Conservation (phyloP, 768 basidiomycete genomes). For the Obba rivulosa region DNA sequence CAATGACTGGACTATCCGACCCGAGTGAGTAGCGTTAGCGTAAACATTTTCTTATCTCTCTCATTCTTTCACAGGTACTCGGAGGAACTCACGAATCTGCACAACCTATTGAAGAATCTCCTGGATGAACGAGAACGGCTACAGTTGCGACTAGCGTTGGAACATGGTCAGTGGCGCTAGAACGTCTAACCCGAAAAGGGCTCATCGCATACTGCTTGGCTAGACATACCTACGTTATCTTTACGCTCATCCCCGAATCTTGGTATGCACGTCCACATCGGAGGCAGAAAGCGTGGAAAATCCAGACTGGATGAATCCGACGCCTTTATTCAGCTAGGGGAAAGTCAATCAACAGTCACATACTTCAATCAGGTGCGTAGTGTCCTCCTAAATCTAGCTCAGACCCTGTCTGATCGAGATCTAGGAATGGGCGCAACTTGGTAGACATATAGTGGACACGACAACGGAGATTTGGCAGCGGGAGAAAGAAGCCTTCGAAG, state of each 20-base stretch:
- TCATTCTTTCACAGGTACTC: conserved; percentile 51
- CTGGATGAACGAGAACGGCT: conserved; percentile 43
- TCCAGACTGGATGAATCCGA: conserved; percentile 39
- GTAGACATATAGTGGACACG: conserved; percentile 58
- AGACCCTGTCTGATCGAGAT: not conserved
- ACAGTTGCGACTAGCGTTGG: conserved; percentile 46
- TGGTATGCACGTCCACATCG: conserved; percentile 74
- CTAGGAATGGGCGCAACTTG: conserved; percentile 74
- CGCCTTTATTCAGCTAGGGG: conserved; percentile 54
- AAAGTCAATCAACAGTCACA: conserved; percentile 58
- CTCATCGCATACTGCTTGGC: not conserved
- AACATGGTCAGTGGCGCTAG: conserved; percentile 43
- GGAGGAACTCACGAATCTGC: conserved; percentile 41
- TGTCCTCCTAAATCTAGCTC: not conserved
- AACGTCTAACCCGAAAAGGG: not conserved
- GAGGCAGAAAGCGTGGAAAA: conserved; percentile 58
- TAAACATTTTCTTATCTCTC: not conserved
- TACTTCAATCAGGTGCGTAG: conserved; percentile 61
- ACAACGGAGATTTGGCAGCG: conserved; percentile 43
- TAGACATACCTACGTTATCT: conserved; percentile 70
- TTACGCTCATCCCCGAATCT: conserved; percentile 62
- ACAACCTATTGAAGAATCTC: conserved; percentile 41
- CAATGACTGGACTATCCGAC: conserved; percentile 56
- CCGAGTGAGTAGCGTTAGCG: conserved; percentile 41
- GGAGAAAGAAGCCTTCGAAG: conserved; percentile 72